These are phyloP conservation scores for Aegle marmelos DNA, from an alignment of 345 rosid species.

Conservation along the genomic window DNA sequence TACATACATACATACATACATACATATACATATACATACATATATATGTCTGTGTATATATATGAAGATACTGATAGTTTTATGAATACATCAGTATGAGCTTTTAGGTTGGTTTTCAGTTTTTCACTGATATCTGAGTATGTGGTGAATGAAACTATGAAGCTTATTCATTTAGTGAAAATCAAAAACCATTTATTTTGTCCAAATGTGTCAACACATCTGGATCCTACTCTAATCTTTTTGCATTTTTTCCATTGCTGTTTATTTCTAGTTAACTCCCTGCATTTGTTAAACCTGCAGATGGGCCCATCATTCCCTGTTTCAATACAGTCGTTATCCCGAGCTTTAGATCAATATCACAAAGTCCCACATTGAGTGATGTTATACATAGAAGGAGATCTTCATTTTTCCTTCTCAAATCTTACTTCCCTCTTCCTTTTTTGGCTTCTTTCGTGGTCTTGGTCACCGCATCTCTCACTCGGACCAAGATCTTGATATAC, in stretches of 20 bases:
- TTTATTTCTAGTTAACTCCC: neutral
- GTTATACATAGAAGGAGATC: neutral
- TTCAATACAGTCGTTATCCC: slow-evolving; percentile 86
- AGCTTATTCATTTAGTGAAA: neutral
- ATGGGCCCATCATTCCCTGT: slow-evolving; percentile 84
- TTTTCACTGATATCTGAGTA: neutral
- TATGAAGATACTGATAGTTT: neutral
- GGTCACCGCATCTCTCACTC: neutral
- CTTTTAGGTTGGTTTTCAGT: neutral
- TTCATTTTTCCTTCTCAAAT: neutral
- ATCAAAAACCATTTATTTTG: neutral
- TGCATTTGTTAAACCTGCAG: slow-evolving; percentile 42
- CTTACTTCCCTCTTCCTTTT: neutral
- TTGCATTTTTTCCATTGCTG: neutral
- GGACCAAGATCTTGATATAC: neutral
- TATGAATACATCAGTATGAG: neutral
- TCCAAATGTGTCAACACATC: neutral
- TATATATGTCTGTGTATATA: neutral
- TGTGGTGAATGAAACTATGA: neutral
- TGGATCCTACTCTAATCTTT: neutral
- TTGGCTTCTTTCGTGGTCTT: neutral
- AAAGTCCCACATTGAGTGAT: slow-evolving; percentile 47
- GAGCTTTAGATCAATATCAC: slow-evolving; percentile 81
- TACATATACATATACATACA: neutral
- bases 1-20: no score